Conservation (phyloP, 192 early-diverging fungal genomes). For the Coemansia sp. region DNA sequence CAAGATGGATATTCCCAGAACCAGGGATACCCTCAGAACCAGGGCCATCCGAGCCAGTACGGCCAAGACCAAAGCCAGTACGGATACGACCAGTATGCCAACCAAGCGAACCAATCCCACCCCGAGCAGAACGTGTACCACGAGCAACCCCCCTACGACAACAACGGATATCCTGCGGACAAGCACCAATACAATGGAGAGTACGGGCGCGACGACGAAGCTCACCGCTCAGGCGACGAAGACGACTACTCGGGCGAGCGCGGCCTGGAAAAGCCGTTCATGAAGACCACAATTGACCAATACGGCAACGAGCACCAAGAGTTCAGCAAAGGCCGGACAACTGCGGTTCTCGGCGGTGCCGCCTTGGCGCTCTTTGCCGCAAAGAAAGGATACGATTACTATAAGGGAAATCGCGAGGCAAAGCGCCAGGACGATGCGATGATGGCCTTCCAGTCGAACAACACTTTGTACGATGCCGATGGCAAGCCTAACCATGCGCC, state of each 20-base stretch:
- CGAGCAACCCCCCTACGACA: background rate
- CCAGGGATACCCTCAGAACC: slow-evolving; percentile 15
- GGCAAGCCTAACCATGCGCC: background rate
- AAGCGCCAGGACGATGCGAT: slow-evolving; percentile 4
- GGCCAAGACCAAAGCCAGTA: background rate
- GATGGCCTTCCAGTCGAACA: background rate
- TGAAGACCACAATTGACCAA: slow-evolving; percentile 25
- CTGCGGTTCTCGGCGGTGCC: background rate
- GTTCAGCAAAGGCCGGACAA: slow-evolving; percentile 6
- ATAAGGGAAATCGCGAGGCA: background rate
- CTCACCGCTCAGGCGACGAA: background rate
- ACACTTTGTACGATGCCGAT: background rate
- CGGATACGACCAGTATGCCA: slow-evolving; percentile 2
- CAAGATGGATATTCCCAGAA: slow-evolving; percentile 10
- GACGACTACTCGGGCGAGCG: slow-evolving; percentile 36
- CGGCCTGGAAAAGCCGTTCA: slow-evolving; percentile 35
- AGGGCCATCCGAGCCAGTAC: slow-evolving; percentile 4
- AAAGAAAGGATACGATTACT: background rate
- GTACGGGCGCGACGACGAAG: background rate
- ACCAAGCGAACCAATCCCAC: background rate
- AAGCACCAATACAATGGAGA: background rate
- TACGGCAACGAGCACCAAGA: slow-evolving; percentile 21
- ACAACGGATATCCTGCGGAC: background rate
- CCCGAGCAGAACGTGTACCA: background rate
- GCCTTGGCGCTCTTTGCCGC: background rate